Conservation (phyloP, 441 rosid genomes). For the Omphalea diandra region DNA sequence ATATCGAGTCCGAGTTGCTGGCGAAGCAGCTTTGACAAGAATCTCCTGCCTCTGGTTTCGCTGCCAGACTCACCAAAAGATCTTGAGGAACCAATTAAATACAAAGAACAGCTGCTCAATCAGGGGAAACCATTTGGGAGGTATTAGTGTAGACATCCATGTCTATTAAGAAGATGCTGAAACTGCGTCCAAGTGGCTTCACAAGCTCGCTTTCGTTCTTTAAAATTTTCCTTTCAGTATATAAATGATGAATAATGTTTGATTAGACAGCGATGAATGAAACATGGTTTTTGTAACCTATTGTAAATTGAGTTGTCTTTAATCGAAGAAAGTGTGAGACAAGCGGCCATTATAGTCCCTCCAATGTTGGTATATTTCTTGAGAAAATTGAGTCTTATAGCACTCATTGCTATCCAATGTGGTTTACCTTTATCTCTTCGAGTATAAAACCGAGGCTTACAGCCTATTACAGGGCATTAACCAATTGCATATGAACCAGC, state of each 20-base stretch:
- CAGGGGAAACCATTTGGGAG: conserved; percentile 17
- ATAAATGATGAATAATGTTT: conserved; percentile 31
- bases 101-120: conserved; percentile 17
- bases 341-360: not conserved
- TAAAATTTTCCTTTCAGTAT: conserved; percentile 18
- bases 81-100: conserved; percentile 23
- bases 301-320: conserved; percentile 36
- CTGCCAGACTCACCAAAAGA: conserved; percentile 20
- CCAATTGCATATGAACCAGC: too few relatives aligned
- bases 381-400: not conserved
- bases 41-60: conserved; percentile 32
- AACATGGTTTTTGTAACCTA: conserved; percentile 10
- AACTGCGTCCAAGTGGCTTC: conserved; percentile 14
- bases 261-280: conserved; percentile 13
- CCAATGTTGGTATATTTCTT: not conserved
- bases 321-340: conserved; percentile 15
- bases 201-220: conserved; percentile 1
- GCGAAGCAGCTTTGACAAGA: conserved; percentile 34
- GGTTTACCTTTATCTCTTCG: too few relatives aligned
- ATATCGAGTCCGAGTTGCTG: conserved; percentile 37
- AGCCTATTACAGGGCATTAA: too few relatives aligned
- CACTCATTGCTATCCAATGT: too few relatives aligned
- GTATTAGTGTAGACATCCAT: conserved; percentile 10
- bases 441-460: too few relatives aligned
- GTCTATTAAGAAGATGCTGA: conserved; percentile 28